These are phyloP conservation scores for Diaporthe ilicicola DNA, from an alignment of 2,329 filamentous ascomycete genomes.

Conservation along the genomic window DNA sequence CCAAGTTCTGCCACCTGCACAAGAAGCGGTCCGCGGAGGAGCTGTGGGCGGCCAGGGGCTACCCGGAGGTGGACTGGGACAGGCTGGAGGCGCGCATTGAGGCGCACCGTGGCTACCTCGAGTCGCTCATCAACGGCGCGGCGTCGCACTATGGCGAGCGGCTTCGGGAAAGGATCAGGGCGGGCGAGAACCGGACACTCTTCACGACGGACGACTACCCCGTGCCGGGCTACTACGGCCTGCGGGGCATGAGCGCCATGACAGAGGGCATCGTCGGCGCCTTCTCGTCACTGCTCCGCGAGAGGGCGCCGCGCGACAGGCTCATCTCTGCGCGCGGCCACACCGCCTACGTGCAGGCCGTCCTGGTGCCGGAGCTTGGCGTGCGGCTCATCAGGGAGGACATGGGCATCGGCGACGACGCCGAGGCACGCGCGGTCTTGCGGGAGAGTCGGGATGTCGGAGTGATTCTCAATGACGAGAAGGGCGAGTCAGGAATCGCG, in stretches of 20 bases:
- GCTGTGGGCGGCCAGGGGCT: conserved; percentile 61
- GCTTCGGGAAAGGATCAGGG: conserved; percentile 62
- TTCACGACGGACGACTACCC: conserved; percentile 65
- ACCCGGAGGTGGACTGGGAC: conserved; percentile 78
- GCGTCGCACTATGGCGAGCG: conserved; percentile 68
- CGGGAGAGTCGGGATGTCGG: conserved; percentile 74
- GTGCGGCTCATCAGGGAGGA: conserved; percentile 65
- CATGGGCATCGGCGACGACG: conserved; percentile 51
- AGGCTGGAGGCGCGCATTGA: conserved; percentile 66
- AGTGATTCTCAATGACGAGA: conserved; percentile 72
- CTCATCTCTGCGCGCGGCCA: conserved; percentile 73
- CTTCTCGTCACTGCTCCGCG: conserved; percentile 68
- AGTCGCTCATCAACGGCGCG: conserved; percentile 66
- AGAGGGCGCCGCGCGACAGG: conserved; percentile 68
- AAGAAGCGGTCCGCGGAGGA: conserved; percentile 61
- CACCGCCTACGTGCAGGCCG: conserved; percentile 74
- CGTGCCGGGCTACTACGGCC: conserved; percentile 85
- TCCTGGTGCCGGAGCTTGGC: conserved; percentile 78
- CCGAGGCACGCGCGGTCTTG: conserved; percentile 63
- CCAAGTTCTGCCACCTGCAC: conserved; percentile 71
- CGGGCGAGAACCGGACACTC: conserved; percentile 67
- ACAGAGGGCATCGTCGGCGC: conserved; percentile 71
- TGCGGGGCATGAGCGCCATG: conserved; percentile 76
- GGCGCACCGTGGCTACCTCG: conserved; percentile 63
- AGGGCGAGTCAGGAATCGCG: conserved; percentile 53